Conservation (phyloP, 176 grass and related monocot genomes). For the Oryza meyeriana region DNA sequence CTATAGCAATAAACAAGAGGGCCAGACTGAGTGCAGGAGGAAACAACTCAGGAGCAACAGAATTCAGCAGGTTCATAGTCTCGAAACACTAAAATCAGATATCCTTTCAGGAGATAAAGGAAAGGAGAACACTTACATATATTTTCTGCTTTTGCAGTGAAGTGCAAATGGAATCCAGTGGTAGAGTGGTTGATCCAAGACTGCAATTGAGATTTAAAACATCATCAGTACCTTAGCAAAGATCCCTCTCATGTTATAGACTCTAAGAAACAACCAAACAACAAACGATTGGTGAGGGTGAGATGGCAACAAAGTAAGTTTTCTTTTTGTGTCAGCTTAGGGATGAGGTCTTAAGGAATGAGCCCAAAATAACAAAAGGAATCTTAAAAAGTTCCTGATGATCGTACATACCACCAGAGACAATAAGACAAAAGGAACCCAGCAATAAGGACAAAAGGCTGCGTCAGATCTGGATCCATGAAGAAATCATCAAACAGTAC, state of each 20-base stretch:
- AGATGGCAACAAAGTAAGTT: conserved; percentile 18
- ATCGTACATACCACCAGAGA: conserved; percentile 2
- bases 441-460: conserved; percentile 23
- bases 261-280: not conserved
- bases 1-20: not conserved
- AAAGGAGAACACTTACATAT: not conserved
- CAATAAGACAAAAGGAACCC: conserved; percentile 20
- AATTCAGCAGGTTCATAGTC: not conserved
- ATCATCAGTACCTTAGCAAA: not conserved
- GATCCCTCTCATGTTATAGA: not conserved
- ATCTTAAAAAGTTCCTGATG: not conserved
- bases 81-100: not conserved
- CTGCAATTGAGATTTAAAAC: not conserved
- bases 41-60: not conserved
- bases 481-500: conserved; percentile 12
- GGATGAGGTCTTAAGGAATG: conserved; percentile 10
- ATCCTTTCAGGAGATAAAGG: not conserved
- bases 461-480: not conserved
- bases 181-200: not conserved
- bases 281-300: not conserved
- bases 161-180: not conserved
- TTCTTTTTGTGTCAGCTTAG: conserved; percentile 3
- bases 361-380: not conserved
- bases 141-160: conserved; percentile 22
- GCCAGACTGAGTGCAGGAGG: not conserved